A percentile compares a stretch with the other conserved stretches of the same genome.
Conservation (phyloP, 768 basidiomycete species). For the Mycena vitilis region DNA sequence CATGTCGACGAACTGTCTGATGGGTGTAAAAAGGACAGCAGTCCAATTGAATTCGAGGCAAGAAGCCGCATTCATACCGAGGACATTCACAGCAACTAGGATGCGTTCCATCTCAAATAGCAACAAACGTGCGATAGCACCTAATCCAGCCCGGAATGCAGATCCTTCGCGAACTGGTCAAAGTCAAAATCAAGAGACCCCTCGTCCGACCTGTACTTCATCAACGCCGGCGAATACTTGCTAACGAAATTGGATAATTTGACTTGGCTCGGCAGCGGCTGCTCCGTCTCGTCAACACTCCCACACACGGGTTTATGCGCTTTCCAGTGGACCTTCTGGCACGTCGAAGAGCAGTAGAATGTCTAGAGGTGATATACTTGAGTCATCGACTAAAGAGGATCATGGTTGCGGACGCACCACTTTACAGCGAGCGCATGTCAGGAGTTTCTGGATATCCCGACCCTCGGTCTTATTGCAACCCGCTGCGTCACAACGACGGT, state of each 20-base stretch:
- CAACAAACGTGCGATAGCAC: background rate
- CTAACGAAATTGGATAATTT: conserved; percentile 1
- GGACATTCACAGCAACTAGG: no score
- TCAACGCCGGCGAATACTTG: conserved; percentile 14
- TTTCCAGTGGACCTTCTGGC: conserved; percentile 35
- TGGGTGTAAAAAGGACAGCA: no score
- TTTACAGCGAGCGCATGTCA: conserved; percentile 40
- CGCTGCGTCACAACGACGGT: conserved; percentile 36
- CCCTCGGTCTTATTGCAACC: conserved; percentile 35
- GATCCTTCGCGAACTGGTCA: background rate
- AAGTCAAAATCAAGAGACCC: background rate
- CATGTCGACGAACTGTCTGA: no score
- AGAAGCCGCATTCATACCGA: no score
- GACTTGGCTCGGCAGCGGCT: conserved; percentile 7
- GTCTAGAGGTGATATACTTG: conserved; percentile 17
- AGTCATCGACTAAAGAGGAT: background rate
- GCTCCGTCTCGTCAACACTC: conserved; percentile 1
- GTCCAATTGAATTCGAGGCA: no score
- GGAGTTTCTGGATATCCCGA: conserved; percentile 30
- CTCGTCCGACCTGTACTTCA: conserved; percentile 7
- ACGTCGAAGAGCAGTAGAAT: conserved; percentile 36
- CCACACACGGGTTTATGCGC: conserved; percentile 29
- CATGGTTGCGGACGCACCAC: conserved; percentile 34
- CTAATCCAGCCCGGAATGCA: background rate
- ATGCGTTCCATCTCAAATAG: no score